Evolutionary conservation across 2,329 filamentous ascomycete species (phyloP), one percentile per base, ranked within the genome.

Genomic region (Tympanopsis confertula): DNA sequence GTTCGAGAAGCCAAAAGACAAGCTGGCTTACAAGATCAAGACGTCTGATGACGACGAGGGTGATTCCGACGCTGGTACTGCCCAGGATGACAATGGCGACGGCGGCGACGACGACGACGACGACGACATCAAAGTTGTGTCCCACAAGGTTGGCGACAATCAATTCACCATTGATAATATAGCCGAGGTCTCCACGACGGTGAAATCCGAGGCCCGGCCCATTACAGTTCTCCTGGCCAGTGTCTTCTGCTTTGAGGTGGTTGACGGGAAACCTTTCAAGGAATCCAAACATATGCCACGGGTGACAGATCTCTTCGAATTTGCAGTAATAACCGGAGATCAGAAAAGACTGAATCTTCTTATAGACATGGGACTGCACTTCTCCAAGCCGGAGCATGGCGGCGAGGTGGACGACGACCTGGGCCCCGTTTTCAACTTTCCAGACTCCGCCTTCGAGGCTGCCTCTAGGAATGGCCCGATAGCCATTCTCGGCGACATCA

Each of bases 81-180:
- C 55, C 10, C 52, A 57, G 5, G 45, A 42, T 20, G 49, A 45
- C 37, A n/a, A 42, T 10, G 44, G 48, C 10, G 47, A 47, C 5
- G 44, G 54, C n/a, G 22, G 42, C 7, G 44, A 48, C 10, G 47
- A 47, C 5, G 44, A 55, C n/a, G 56, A 52, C 3, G 54, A 58
- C 1, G 58, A 43, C 5, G 49, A 52, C 28, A 44, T 61, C 30
- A 63, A 64, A n/a, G 58, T 60, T 5, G 64, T 75, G 29, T 60
- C 64, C 35, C 59, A 59, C 13, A 69, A 78, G 41, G 62, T 78
- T 29, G 59, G 86, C 19, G 71, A 81, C 45, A 72, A 80, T 10
- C 65, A 70, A 22, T 85, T 83, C 51, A 91, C 84, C 0, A 71
- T 89, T 38, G 82, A 91, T 13, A 76, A 86, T 46, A 68, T 91